Evolutionary conservation across 1,284 basidiomycete species (phyloP).

Genomic region (Malassezia obtusa): DNA sequence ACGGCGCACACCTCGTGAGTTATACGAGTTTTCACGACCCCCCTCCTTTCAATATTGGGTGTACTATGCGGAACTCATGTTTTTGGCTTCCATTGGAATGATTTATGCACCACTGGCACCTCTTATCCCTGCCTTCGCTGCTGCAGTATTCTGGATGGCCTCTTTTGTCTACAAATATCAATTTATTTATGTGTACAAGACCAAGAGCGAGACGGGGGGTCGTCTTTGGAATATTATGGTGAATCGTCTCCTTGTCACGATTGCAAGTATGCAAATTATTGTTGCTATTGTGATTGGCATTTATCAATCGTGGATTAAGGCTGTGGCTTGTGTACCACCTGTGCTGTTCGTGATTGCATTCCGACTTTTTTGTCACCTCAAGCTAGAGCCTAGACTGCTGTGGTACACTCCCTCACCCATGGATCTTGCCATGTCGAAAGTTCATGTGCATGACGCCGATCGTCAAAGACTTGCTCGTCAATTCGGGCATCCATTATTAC

Average conservation of each 20-base stretch:
- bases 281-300: constrained; percentile 35
- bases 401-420: constrained; percentile 43
- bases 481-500: constrained; percentile 44
- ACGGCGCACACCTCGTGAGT: constrained; percentile 90
- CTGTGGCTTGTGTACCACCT: constrained; percentile 36
- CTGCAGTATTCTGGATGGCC: constrained; percentile 33
- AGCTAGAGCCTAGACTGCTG: constrained; percentile 34
- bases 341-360: constrained; percentile 37
- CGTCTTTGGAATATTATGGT: constrained; percentile 42
- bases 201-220: constrained; percentile 47
- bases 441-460: constrained; percentile 32
- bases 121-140: constrained; percentile 33
- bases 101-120: constrained; percentile 42
- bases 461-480: constrained; percentile 39
- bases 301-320: constrained; percentile 26
- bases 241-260: constrained; percentile 39
- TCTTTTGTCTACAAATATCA: constrained; percentile 47
- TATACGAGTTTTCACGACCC: constrained; percentile 90
- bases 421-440: constrained; percentile 29
- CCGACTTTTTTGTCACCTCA: constrained; percentile 35
- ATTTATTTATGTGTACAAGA: constrained; percentile 45
- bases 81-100: constrained; percentile 39
- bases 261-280: constrained; percentile 46
- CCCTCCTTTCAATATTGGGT: constrained; percentile 82
- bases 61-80: constrained; percentile 56